These are phyloP conservation scores for Anacardium occidentale DNA, from an alignment of 345 rosid genomes.

Conservation along the genomic window DNA sequence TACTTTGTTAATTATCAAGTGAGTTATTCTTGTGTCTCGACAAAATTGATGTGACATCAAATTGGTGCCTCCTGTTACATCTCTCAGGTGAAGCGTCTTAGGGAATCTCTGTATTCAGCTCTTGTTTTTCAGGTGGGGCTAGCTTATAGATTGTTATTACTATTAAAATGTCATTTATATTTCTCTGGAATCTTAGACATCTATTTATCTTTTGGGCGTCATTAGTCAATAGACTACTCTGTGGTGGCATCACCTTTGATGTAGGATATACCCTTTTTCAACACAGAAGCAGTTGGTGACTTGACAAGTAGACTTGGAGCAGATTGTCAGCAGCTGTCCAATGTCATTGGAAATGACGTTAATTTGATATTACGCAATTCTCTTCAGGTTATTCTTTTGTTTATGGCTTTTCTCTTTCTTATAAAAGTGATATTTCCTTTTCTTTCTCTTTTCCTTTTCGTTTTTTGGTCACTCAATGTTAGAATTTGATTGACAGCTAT, in stretches of 20 bases:
- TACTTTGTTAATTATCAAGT: not conserved
- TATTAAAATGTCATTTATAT: not conserved
- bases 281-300: slow-evolving; percentile 44
- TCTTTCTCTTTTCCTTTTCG: not conserved
- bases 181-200: not conserved
- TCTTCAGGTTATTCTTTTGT: slow-evolving; percentile 44
- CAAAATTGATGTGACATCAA: not conserved
- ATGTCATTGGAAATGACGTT: slow-evolving; percentile 44
- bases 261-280: slow-evolving; percentile 52
- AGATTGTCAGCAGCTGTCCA: slow-evolving; percentile 53
- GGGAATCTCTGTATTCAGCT: slow-evolving; percentile 42
- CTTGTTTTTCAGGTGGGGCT: slow-evolving; percentile 47
- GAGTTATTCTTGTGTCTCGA: not conserved
- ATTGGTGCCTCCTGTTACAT: not conserved
- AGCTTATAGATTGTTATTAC: not conserved
- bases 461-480: not conserved
- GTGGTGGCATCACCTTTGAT: slow-evolving; percentile 18
- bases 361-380: slow-evolving; percentile 48
- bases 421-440: not conserved
- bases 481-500: not conserved
- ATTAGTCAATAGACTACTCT: not conserved
- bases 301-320: slow-evolving; percentile 58
- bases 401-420: not conserved
- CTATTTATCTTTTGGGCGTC: not conserved
- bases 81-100: slow-evolving; percentile 50